A percentile compares a stretch with the other conserved stretches of the same genome.
Evolutionary conservation across 495 filamentous ascomycete genomes (phyloP).

Genomic region (Penicillium maclennaniae): DNA sequence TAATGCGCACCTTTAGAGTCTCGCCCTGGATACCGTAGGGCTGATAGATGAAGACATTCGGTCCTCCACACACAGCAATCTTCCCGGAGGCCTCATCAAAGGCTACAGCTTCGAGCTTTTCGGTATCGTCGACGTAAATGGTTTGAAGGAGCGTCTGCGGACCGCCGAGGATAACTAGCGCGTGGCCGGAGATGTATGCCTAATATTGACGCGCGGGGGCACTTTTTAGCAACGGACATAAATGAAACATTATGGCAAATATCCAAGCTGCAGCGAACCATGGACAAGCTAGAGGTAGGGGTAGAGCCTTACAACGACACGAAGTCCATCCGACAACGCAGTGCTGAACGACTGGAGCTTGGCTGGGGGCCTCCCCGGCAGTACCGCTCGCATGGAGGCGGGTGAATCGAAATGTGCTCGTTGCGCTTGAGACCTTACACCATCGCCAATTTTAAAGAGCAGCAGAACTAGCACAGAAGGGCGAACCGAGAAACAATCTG

Average conservation of each 20-base stretch:
- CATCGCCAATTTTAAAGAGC: constrained; percentile 29
- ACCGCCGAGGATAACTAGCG: constrained; percentile 74
- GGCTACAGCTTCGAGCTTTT: constrained; percentile 65
- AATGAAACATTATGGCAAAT: neutral
- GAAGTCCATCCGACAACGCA: constrained; percentile 74
- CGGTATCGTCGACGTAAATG: constrained; percentile 77
- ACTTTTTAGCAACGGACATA: constrained; percentile 8
- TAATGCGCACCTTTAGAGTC: constrained; percentile 45
- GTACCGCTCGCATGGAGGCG: constrained; percentile 68
- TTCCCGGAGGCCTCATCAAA: constrained; percentile 81
- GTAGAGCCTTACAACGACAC: constrained; percentile 63
- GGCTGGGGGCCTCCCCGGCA: constrained; percentile 86
- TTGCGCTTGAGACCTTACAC: constrained; percentile 33
- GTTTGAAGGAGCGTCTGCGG: constrained; percentile 80
- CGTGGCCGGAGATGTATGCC: constrained; percentile 87
- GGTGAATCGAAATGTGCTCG: constrained; percentile 25
- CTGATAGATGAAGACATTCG: constrained; percentile 70
- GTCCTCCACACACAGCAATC: constrained; percentile 68
- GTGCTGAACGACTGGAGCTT: constrained; percentile 86
- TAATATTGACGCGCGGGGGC: constrained; percentile 31
- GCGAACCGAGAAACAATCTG: constrained; percentile 3
- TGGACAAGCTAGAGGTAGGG: neutral
- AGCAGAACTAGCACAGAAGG: neutral
- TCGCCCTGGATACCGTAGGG: constrained; percentile 70
- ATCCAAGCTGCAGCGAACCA: constrained; percentile 5